Conservation (phyloP, 1,284 basidiomycete genomes). For the Cryptococcus sp. region DNA sequence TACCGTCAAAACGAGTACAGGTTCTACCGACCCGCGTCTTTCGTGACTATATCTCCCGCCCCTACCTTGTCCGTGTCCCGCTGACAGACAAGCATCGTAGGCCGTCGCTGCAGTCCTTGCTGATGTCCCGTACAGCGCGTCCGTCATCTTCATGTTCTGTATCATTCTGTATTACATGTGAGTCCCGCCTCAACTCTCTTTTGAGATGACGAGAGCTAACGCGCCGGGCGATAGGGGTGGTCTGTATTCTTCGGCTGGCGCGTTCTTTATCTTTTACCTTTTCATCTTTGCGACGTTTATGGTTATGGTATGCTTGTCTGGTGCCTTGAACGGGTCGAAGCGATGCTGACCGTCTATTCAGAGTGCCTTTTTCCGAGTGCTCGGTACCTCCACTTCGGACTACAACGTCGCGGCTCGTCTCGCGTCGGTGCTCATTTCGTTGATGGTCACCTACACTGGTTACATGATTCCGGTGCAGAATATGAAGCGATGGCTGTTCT, state of each 20-base stretch:
- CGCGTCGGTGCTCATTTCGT: slow-evolving; percentile 53
- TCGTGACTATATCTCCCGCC: neutral
- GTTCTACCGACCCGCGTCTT: slow-evolving; percentile 65
- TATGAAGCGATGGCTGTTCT: slow-evolving; percentile 87
- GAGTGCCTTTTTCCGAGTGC: slow-evolving; percentile 41
- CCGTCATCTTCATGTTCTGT: slow-evolving; percentile 53
- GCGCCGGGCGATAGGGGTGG: slow-evolving; percentile 45
- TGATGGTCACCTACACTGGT: slow-evolving; percentile 50
- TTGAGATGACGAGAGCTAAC: neutral
- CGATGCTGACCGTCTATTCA: neutral
- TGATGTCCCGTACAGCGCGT: slow-evolving; percentile 54
- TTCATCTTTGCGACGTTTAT: slow-evolving; percentile 49
- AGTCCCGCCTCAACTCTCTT: neutral
- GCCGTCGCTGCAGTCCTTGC: slow-evolving; percentile 47
- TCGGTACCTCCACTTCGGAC: slow-evolving; percentile 51
- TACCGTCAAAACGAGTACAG: slow-evolving; percentile 67
- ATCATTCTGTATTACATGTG: slow-evolving; percentile 51
- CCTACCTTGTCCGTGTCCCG: neutral
- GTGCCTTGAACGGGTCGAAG: neutral
- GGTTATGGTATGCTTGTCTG: slow-evolving; percentile 54
- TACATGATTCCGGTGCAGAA: slow-evolving; percentile 56
- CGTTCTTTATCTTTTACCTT: slow-evolving; percentile 49
- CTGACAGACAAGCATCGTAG: neutral
- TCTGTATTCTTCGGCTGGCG: slow-evolving; percentile 42
- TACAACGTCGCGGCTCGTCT: slow-evolving; percentile 56